A percentile compares a stretch with the other conserved stretches of the same genome.
phyloP scores from a whole-genome alignment of 1,284 basidiomycete genomes.

The Austroboletus novae-zelandiae region DNA sequence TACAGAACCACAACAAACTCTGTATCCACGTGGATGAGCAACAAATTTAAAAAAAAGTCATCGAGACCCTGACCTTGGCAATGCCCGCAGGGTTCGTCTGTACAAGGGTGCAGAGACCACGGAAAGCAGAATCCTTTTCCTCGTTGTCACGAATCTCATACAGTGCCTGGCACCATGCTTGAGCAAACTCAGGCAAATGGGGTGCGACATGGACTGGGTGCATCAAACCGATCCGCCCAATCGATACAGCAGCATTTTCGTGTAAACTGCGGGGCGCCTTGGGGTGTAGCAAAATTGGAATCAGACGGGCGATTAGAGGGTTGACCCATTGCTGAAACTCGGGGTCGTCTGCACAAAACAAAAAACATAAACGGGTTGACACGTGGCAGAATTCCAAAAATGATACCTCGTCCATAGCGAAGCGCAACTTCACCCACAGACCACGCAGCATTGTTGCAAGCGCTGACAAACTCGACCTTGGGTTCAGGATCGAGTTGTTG shows the following conservation, averaged over 20 bases:
- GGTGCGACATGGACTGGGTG: conserved; percentile 89
- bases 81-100: conserved; percentile 92
- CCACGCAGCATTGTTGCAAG: conserved; percentile 99
- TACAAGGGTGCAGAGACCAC: conserved; percentile 95
- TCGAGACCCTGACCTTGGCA: conserved; percentile 60
- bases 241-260: conserved; percentile 99
- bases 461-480: conserved; percentile 89
- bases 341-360: conserved; percentile 53
- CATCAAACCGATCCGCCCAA: conserved; percentile 93
- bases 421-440: conserved; percentile 96
- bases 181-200: conserved; percentile 87
- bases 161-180: conserved; percentile 95
- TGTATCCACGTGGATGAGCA: conserved; percentile 31
- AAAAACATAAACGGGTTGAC: background rate
- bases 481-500: conserved; percentile 89
- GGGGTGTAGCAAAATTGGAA: conserved; percentile 89
- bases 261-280: conserved; percentile 93
- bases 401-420: conserved; percentile 74
- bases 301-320: conserved; percentile 82
- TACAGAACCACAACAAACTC: conserved; percentile 94
- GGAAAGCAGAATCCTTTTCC: conserved; percentile 99
- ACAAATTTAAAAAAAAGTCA: background rate
- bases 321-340: conserved; percentile 90
- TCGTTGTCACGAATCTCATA: conserved; percentile 99
- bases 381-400: background rate